These are phyloP conservation scores for Filobasidium floriforme DNA, from an alignment of 768 basidiomycete species.

Conservation along the genomic window DNA sequence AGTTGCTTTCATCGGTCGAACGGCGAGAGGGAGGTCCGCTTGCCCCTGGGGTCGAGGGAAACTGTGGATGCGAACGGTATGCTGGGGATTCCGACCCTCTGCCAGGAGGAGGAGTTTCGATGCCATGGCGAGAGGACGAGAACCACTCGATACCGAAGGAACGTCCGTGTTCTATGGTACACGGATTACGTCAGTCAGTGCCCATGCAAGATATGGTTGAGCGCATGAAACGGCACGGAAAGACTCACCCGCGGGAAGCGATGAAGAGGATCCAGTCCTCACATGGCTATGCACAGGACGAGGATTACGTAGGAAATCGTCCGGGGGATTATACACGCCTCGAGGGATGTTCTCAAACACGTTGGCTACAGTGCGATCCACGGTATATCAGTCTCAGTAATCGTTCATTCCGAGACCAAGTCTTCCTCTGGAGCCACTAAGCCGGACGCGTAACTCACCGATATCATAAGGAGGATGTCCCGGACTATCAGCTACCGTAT, in stretches of 20 bases:
- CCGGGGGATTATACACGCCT: background rate
- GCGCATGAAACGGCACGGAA: background rate
- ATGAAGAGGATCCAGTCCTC: background rate
- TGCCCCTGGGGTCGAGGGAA: background rate
- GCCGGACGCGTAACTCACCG: too few relatives aligned
- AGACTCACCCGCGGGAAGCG: background rate
- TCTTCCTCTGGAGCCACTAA: too few relatives aligned
- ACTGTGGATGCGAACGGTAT: background rate
- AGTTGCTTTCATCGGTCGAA: conserved; percentile 1
- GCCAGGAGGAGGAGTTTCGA: background rate
- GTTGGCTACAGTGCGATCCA: background rate
- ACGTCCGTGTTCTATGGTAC: background rate
- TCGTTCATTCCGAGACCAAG: background rate
- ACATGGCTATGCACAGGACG: background rate
- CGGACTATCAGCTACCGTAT: background rate
- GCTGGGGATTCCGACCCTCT: background rate
- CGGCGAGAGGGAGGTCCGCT: background rate
- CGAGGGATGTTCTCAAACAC: background rate
- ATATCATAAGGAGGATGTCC: too few relatives aligned
- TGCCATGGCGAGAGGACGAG: background rate
- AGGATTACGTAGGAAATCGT: background rate
- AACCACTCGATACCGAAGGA: background rate
- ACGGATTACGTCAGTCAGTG: background rate
- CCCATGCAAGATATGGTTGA: too few relatives aligned
- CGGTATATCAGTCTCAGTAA: background rate